Base-by-base conservation (phyloP, 202 grass and related monocot genomes). In the Panicum hallii region DNA sequence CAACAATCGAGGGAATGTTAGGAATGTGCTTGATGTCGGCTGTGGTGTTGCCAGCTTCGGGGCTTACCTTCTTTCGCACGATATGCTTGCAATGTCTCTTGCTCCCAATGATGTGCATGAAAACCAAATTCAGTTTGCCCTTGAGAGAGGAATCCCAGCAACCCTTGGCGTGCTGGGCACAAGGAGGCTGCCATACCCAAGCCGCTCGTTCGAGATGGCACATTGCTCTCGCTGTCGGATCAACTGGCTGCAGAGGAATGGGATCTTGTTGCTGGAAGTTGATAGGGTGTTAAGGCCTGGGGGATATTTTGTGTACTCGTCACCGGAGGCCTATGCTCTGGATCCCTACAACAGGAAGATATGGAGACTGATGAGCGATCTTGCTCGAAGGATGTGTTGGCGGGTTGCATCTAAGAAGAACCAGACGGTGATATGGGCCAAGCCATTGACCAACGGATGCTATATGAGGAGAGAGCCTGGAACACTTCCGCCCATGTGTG, bases 101-200 rank as follows among this genome's bases (percentile, higher is more conserved):
- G 93, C 93, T 30, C 93, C 93, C 63, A 95, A 95, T 26, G 93
- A 95, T 36, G 93, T 92, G 53, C 93, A 95, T 19, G 93, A 95
- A 79, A 95, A 95, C 81, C 93, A 95, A 72, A 95, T 95, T 56
- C 93, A 95, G 80, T 92, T 95, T 83, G 93, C 93, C 5, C 93
- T 95, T 43, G 93, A 95, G 74, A 85, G 93, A 83, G 93, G 93
- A 26, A 87, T 95, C 32, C 90, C 90, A 7, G 90, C 93, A 1
- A 85, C 88, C 43, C 90, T 95, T 32, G 93, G 90, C 5, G 93
- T 92, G 17, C 57, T 95, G 86, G 93, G 90, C 4, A 92, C 90
- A 75, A 92, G 77, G 84, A 90, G 88, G 88, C 80, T 95, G 71
- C 90, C 83, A 41, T 95, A 89, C 28, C 93, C 93, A 0, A 92